phyloP scores from a whole-genome alignment of 2,329 filamentous ascomycete species.

The Penicillium occitanis region DNA sequence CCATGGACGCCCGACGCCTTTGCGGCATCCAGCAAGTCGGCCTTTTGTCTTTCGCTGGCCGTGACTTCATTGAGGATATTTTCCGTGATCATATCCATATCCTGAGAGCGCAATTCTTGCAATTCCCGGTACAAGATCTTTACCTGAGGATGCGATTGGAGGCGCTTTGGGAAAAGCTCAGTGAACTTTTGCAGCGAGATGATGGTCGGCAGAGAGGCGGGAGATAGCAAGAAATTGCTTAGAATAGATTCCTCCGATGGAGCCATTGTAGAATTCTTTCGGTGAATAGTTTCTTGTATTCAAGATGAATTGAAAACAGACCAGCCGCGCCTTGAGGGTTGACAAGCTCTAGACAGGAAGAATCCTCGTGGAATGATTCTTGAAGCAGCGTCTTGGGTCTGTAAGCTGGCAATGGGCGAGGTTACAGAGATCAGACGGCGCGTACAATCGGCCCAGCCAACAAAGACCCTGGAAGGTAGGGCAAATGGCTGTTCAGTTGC shows the following conservation, averaged over 20 bases:
- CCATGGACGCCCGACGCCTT: conserved; percentile 36
- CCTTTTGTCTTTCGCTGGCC: conserved; percentile 39
- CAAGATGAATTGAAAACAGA: not conserved
- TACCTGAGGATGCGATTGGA: conserved; percentile 66
- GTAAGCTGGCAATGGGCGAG: not conserved
- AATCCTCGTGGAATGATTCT: not conserved
- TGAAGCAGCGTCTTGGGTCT: not conserved
- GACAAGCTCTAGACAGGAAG: not conserved
- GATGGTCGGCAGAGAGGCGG: conserved; percentile 71
- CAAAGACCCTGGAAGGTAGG: not conserved
- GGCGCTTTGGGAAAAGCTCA: conserved; percentile 68
- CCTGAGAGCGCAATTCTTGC: conserved; percentile 68
- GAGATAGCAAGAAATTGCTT: conserved; percentile 72
- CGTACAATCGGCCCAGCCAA: not conserved
- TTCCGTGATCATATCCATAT: conserved; percentile 65
- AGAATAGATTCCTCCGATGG: conserved; percentile 74
- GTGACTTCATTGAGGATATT: conserved; percentile 47
- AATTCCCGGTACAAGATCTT: conserved; percentile 75
- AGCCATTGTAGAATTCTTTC: conserved; percentile 32
- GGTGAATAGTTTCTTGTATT: not conserved
- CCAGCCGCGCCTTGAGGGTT: not conserved
- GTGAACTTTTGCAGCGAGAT: conserved; percentile 74
- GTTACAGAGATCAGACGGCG: not conserved
- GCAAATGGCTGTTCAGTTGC: not conserved
- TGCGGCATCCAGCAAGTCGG: conserved; percentile 38